Base-by-base conservation (phyloP, 2,329 filamentous ascomycete genomes). In the Penicillium aurantiogriseum region DNA sequence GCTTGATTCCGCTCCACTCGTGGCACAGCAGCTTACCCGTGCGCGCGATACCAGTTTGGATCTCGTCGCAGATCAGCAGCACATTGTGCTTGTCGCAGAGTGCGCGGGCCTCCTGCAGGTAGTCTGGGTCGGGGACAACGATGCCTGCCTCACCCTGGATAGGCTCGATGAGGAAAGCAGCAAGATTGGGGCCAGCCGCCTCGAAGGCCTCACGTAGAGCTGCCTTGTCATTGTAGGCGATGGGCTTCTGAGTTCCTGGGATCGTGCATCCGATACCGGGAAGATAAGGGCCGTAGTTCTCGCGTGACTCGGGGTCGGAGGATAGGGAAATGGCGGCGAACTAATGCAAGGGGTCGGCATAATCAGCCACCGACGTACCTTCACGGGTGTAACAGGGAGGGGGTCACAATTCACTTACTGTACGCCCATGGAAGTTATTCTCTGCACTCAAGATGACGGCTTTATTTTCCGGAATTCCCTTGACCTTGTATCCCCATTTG, bases 71-170 rank as follows among this genome's bases (percentile, higher is more conserved):
- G 76, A 99, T 97, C 72, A 99, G 80, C 47, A 99, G 86, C 39
- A 96, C 92, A 63, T 97, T 96, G 83, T 97, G 86, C 82, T 96
- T 90, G 77, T 91, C 91, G 81, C 94, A 99, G 25, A 97, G 87
- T 25, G 84, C 89, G 55, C 91, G 85, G 45, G 92, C 90, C 70
- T 88, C 86, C 65, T 81, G 77, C 35, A 99, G 85, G 78, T 99
- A 99, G 76, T 88, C 88, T 51, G 93, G 90, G 65, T 93, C 90
- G 6, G 94, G 94, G 10, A 97, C 94, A 13, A 97, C 90, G 47
- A 99, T 96, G 62, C 94, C 94, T 1, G 94, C 94, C 80, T 97
- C 94, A 59, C 94, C 94, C 80, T 99, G 93, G 64, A 97, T 97
- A 35, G 93, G 93, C 81, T 97, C 93, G 31, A 97, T 88, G 54